Conservation (phyloP, 2,329 filamentous ascomycete species). For the Fusarium siculi region DNA sequence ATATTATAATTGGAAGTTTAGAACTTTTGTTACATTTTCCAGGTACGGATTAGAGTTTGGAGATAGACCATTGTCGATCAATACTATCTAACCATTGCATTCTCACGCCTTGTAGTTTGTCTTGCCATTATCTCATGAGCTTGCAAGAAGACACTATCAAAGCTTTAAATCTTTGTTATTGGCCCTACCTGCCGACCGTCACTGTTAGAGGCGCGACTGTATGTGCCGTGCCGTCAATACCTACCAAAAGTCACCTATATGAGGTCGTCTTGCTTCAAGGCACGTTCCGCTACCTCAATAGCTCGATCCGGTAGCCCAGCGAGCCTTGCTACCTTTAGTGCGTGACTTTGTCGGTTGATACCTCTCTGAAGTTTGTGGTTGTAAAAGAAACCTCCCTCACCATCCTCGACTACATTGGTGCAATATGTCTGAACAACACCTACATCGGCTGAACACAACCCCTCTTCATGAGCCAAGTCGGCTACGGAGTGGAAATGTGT, state of each 20-base stretch:
- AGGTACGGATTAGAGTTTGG: no score
- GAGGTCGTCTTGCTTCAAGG: constrained; percentile 55
- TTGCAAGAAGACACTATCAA: background rate
- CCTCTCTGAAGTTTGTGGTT: constrained; percentile 84
- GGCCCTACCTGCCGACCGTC: background rate
- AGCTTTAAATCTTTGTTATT: background rate
- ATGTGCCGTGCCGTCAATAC: no score
- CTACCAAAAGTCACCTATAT: background rate
- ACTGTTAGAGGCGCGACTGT: background rate
- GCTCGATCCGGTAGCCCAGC: constrained; percentile 83
- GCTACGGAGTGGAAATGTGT: constrained; percentile 92
- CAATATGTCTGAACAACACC: constrained; percentile 78
- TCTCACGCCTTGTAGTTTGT: background rate
- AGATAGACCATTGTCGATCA: background rate
- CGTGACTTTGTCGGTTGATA: constrained; percentile 88
- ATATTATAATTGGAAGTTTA: background rate
- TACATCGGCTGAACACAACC: constrained; percentile 51
- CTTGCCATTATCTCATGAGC: background rate
- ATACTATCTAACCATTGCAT: background rate
- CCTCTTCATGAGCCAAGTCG: constrained; percentile 73
- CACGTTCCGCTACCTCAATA: constrained; percentile 71
- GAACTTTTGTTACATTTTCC: background rate
- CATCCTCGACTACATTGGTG: constrained; percentile 85
- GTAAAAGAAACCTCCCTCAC: constrained; percentile 79
- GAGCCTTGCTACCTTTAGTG: constrained; percentile 90